Percentiles rank a stretch among this genome's conserved stretches.
Conservation (phyloP, 768 basidiomycete genomes). For the Mycena rosella region DNA sequence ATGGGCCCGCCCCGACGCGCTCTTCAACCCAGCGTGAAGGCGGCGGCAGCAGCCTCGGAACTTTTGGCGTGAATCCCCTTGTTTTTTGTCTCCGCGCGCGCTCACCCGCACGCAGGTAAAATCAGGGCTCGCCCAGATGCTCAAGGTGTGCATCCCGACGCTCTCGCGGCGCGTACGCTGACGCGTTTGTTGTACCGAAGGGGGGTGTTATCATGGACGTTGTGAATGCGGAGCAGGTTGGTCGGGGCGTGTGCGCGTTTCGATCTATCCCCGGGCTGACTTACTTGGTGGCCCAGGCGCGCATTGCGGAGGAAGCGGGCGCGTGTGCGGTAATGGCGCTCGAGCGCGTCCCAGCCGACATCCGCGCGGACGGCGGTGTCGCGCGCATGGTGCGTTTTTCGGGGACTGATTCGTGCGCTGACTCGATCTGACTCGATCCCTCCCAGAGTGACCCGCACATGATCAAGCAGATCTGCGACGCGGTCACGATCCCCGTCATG, state of each 20-base stretch:
- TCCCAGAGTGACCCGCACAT: constrained; percentile 90
- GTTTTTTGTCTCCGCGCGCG: not conserved
- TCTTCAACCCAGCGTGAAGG: constrained; percentile 53
- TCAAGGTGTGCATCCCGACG: constrained; percentile 53
- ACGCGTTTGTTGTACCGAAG: constrained; percentile 47
- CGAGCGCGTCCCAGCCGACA: constrained; percentile 95
- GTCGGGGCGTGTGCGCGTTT: constrained; percentile 32
- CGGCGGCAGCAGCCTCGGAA: constrained; percentile 61
- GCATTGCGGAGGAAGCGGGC: constrained; percentile 96
- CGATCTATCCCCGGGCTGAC: too few species aligned
- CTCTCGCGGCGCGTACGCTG: not conserved
- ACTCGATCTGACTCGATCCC: not conserved
- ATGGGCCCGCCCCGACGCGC: constrained; percentile 53
- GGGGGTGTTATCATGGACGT: constrained; percentile 98
- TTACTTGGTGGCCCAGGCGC: too few species aligned
- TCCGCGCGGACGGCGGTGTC: constrained; percentile 92
- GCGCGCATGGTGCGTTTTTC: constrained; percentile 85
- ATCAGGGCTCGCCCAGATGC: constrained; percentile 96
- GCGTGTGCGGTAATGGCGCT: constrained; percentile 99
- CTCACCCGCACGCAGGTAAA: constrained; percentile 71
- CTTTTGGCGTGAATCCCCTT: constrained; percentile 59
- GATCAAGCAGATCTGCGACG: constrained; percentile 96
- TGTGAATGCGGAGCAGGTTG: constrained; percentile 76
- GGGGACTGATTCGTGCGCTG: not conserved
- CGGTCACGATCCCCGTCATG: constrained; percentile 98